Base-by-base conservation (phyloP, 768 basidiomycete species). In the Chlorophyllum brunneum region DNA sequence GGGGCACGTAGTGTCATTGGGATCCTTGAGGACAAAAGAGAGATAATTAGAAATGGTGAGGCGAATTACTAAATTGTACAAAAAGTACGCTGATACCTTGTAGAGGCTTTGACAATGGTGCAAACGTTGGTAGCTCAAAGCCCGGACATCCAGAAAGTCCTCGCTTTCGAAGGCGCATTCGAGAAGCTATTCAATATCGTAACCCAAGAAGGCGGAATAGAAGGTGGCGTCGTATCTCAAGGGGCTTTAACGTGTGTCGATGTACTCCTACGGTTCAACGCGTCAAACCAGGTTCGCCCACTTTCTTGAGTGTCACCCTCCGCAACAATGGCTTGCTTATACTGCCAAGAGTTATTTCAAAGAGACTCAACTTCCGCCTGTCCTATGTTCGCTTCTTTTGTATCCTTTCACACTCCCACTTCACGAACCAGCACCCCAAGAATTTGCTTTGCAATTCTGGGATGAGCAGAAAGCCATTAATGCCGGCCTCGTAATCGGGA, bases 381-480 rank as follows among this genome's bases (percentile, higher is more conserved):
- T 86, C 50, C 60, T 94, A 54, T 80, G 84, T 56, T 82, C 78
- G 23, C 77, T 86, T 20, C 76, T 88, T 38, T 83, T 82, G 40
- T 93, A 85, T 66, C 88, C 86, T 26, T 76, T 81, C 24, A 77
- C 73, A 40, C 66, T 89, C 1, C 78, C 79, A 27, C 65, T 79
- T 22, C 76, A 79, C 49, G 78, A 81, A 48, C 61, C 73, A 4
- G 77, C 79, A n/a, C 88, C 86, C 1, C 91, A 97, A 65, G 87
- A 91, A 56, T 98, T 98, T 67, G 87, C 94, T 1, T 70, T 98
- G 39, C 97, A 99, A 65, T 93, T 93, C 67, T 99, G 97, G 97
- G 92, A 95, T 58, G 79, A 84, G 36, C 89, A 93, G 65, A 99
- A 98, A 67, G 69, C 79, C n/a, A 69, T 79, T 20, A 98, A 97